Conservation (phyloP, 352 stramenopile species). For the Globisporangium irregulare region DNA sequence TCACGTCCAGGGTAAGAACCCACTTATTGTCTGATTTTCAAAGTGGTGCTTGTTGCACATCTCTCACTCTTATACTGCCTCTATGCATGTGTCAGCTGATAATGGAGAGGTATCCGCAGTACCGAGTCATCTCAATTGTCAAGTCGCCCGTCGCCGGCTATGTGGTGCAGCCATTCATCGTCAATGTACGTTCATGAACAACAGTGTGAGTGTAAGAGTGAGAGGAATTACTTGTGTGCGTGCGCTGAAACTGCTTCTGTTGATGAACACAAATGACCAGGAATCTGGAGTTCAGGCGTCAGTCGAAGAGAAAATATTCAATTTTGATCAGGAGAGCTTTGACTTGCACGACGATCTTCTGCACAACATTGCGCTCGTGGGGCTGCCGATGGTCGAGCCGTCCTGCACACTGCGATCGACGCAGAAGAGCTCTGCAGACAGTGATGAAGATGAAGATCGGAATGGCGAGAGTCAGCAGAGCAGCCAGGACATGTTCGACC, state of each 20-base stretch:
- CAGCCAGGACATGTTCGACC: conserved; percentile 33
- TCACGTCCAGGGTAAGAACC: conserved; percentile 48
- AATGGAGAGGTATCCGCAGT: conserved; percentile 50
- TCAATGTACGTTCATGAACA: conserved; percentile 35
- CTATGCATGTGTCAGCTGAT: conserved; percentile 36
- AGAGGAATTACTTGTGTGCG: not conserved
- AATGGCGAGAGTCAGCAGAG: conserved; percentile 12
- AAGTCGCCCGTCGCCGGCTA: conserved; percentile 60
- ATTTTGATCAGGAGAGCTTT: conserved; percentile 31
- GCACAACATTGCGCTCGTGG: conserved; percentile 39
- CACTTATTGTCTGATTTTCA: not conserved
- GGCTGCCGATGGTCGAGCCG: conserved; percentile 38
- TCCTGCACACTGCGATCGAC: conserved; percentile 52
- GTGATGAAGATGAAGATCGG: conserved; percentile 17
- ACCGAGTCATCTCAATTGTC: conserved; percentile 53
- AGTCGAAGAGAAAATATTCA: conserved; percentile 21
- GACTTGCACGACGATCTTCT: conserved; percentile 54
- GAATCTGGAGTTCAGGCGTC: conserved; percentile 39
- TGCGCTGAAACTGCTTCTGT: not conserved
- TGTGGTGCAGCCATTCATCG: conserved; percentile 58
- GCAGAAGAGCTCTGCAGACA: conserved; percentile 42
- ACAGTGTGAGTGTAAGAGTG: no score
- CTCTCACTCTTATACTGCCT: conserved; percentile 3
- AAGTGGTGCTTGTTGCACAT: not conserved
- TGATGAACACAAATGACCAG: conserved; percentile 13